phyloP scores from a whole-genome alignment of 495 filamentous ascomycete species.

The Penicillium arizonense region DNA sequence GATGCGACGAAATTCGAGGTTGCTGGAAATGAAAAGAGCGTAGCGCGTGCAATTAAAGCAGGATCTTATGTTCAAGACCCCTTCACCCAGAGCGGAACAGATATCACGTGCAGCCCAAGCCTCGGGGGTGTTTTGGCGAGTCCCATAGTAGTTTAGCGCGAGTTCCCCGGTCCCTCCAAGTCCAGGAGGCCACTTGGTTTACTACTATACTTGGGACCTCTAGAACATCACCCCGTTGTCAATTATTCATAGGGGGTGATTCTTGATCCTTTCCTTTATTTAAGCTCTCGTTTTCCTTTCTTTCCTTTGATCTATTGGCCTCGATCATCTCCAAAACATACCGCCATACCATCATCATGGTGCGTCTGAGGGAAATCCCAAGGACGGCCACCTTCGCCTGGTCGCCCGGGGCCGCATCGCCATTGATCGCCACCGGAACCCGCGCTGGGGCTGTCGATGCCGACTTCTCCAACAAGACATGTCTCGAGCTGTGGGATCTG shows the following conservation, averaged over 20 bases:
- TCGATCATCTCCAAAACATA: constrained; percentile 22
- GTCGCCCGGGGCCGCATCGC: constrained; percentile 73
- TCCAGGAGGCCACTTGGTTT: constrained; percentile 50
- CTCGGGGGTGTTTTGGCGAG: constrained; percentile 42
- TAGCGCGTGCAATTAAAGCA: not conserved
- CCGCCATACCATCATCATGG: constrained; percentile 62
- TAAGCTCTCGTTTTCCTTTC: constrained; percentile 17
- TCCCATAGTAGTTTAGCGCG: constrained; percentile 31
- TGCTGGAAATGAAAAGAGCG: not conserved
- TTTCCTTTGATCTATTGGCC: constrained; percentile 15
- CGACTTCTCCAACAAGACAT: constrained; percentile 96
- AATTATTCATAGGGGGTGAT: constrained; percentile 29
- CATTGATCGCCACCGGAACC: constrained; percentile 92
- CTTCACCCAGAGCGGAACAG: constrained; percentile 16
- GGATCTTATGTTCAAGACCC: not conserved
- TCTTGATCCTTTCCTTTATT: constrained; percentile 5
- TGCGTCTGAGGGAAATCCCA: constrained; percentile 90
- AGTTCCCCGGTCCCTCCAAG: constrained; percentile 35
- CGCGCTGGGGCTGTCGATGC: constrained; percentile 92
- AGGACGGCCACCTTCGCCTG: constrained; percentile 96
- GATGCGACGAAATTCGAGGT: not conserved
- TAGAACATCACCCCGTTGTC: constrained; percentile 25
- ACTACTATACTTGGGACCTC: constrained; percentile 19
- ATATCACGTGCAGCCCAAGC: constrained; percentile 41
- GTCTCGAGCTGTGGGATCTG: constrained; percentile 95